Conservation (phyloP, 164 flowering plant genomes). For the Aristolochia contorta region DNA sequence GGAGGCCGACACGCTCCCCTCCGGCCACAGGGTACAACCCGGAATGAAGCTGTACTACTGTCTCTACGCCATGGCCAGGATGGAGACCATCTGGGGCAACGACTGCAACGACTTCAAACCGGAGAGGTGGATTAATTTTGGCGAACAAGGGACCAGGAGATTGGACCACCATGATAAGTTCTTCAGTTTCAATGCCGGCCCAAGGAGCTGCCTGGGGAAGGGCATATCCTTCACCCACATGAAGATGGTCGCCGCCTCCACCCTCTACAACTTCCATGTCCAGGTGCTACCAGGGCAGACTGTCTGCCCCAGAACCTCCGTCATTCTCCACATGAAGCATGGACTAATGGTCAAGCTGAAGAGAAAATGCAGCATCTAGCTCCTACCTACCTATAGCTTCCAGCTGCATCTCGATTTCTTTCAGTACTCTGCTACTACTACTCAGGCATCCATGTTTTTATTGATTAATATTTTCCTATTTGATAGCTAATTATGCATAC, state of each 20-base stretch:
- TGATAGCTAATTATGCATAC: too few species aligned
- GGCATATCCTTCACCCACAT: constrained; percentile 27
- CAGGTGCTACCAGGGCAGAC: constrained; percentile 22
- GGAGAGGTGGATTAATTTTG: constrained; percentile 55
- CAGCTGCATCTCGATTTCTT: too few species aligned
- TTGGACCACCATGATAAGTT: constrained; percentile 30
- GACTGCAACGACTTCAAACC: constrained; percentile 46
- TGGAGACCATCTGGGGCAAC: constrained; percentile 39
- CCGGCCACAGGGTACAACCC: constrained; percentile 24
- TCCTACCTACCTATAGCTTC: too few species aligned
- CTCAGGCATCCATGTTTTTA: too few species aligned
- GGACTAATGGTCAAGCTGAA: constrained; percentile 29
- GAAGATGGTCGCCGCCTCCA: constrained; percentile 28
- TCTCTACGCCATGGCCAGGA: constrained; percentile 29
- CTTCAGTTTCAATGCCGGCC: constrained; percentile 35
- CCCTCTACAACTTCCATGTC: constrained; percentile 21
- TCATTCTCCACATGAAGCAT: constrained; percentile 32
- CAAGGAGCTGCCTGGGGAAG: constrained; percentile 39
- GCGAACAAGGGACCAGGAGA: constrained; percentile 16
- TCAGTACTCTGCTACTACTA: too few species aligned
- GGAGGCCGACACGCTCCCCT: constrained; percentile 27
- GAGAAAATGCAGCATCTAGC: constrained; percentile 2
- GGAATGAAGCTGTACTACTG: constrained; percentile 15
- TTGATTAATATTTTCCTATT: too few species aligned
- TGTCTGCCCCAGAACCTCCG: constrained; percentile 15